Conservation (phyloP, 1,139 yeast genomes). For the Diutina sp. region DNA sequence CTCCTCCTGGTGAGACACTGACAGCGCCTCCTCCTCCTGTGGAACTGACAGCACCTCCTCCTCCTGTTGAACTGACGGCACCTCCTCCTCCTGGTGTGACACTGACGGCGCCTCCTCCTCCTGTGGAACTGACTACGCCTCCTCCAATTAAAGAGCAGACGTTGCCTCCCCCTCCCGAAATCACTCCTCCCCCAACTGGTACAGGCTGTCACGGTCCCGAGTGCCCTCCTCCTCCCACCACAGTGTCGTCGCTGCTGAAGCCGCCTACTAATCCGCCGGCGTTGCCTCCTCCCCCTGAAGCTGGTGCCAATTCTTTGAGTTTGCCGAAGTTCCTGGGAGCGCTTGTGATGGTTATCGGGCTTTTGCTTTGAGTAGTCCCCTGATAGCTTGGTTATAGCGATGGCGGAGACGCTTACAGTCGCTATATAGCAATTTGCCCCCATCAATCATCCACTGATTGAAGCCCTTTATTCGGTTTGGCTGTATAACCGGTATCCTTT, state of each 20-base stretch:
- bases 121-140: neutral
- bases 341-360: neutral
- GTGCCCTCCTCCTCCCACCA: neutral
- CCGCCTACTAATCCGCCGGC: neutral
- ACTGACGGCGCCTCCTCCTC: neutral
- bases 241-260: neutral
- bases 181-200: neutral
- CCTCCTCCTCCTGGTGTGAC: neutral
- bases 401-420: neutral
- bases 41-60: neutral
- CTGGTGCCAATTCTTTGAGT: neutral
- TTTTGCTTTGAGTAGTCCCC: neutral
- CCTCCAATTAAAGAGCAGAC: neutral
- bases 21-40: neutral
- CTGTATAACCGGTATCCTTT: neutral
- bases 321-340: neutral
- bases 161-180: neutral
- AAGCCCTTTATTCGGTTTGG: neutral
- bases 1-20: neutral
- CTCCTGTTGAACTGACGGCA: neutral
- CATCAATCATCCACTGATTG: neutral
- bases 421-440: neutral
- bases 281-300: neutral
- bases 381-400: neutral
- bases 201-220: neutral